Percentiles rank a stretch among this genome's conserved stretches.
Conservation (phyloP, 305 asterid species). For the Fraxinus angustifolia region DNA sequence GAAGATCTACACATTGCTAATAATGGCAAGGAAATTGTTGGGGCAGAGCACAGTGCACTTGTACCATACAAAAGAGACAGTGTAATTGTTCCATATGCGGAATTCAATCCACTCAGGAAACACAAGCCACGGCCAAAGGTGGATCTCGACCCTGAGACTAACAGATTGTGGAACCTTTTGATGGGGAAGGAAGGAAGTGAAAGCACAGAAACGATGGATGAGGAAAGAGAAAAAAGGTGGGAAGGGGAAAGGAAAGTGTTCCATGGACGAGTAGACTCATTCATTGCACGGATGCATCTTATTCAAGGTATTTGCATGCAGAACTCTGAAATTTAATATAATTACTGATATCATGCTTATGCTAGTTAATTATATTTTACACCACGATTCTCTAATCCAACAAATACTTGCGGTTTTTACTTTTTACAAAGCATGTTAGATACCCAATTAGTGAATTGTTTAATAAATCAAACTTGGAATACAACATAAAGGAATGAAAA, state of each 20-base stretch:
- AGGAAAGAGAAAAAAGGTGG: slow-evolving; percentile 72
- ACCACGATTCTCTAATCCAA: neutral
- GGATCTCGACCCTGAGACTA: slow-evolving; percentile 90
- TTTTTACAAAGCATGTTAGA: neutral
- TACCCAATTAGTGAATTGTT: neutral
- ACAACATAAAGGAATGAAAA: neutral
- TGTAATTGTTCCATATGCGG: slow-evolving; percentile 52
- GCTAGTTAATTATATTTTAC: slow-evolving; percentile 10
- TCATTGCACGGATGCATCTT: slow-evolving; percentile 90
- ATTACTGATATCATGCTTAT: neutral
- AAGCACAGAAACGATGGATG: slow-evolving; percentile 50
- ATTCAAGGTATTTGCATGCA: slow-evolving; percentile 73
- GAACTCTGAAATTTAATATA: slow-evolving; percentile 1
- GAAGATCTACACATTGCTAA: slow-evolving; percentile 39
- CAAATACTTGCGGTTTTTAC: neutral
- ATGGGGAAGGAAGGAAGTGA: slow-evolving; percentile 70
- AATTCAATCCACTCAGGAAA: slow-evolving; percentile 47
- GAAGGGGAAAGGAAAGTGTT: slow-evolving; percentile 75
- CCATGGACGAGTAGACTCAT: slow-evolving; percentile 81
- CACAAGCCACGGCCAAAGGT: slow-evolving; percentile 73
- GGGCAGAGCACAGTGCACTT: slow-evolving; percentile 48
- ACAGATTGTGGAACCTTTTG: slow-evolving; percentile 79
- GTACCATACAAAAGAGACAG: slow-evolving; percentile 67
- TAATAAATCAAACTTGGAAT: neutral
- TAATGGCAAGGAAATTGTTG: slow-evolving; percentile 30